These are phyloP conservation scores for Sclerotinia minor DNA, from an alignment of 2,329 filamentous ascomycete species.

Conservation along the genomic window DNA sequence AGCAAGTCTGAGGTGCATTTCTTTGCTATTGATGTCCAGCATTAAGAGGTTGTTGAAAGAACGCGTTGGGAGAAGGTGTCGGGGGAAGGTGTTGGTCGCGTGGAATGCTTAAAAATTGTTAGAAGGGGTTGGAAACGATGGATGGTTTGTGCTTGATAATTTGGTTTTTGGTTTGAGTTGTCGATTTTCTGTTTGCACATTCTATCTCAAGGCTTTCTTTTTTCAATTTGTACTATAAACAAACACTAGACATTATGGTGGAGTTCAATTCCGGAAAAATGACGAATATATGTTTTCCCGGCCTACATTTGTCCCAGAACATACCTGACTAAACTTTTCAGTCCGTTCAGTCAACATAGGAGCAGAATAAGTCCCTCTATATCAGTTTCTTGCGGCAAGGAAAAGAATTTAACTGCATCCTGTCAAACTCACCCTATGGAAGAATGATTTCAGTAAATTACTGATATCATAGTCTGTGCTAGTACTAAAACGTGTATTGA, in stretches of 20 bases:
- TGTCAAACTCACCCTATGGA: accelerated
- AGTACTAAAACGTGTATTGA: too few relatives aligned
- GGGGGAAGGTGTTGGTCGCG: too few relatives aligned
- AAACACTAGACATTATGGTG: neutral
- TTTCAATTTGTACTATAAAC: neutral
- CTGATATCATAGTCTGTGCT: too few relatives aligned
- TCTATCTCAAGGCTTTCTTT: neutral
- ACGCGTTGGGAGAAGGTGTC: too few relatives aligned
- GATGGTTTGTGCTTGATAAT: neutral
- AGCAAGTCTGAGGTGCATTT: conserved; percentile 29
- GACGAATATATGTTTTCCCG: neutral
- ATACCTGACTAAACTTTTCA: neutral
- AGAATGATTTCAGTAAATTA: too few relatives aligned
- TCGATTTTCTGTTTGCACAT: neutral
- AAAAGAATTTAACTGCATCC: neutral
- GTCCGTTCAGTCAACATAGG: accelerated
- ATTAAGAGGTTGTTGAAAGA: neutral
- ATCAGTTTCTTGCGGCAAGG: neutral
- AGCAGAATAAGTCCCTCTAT: too few relatives aligned
- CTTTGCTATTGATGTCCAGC: conserved; percentile 17
- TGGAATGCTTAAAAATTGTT: neutral
- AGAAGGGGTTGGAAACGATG: neutral
- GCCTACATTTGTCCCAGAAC: neutral
- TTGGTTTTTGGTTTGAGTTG: neutral
- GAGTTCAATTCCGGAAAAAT: neutral